Base-by-base conservation (phyloP, 768 basidiomycete genomes). In the Suillus sp. region DNA sequence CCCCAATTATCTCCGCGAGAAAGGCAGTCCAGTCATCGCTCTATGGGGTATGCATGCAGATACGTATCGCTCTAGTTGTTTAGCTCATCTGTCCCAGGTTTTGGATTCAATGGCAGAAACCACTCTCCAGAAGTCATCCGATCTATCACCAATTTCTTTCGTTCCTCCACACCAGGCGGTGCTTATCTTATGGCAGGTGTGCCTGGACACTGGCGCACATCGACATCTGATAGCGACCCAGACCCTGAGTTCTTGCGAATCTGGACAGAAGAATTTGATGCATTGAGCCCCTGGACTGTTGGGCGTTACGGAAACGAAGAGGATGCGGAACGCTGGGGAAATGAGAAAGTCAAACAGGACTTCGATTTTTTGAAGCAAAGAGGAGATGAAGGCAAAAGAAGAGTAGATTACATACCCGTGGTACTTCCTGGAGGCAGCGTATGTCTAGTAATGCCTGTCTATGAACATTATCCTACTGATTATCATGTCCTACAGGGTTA, bases 351-450 rank as follows among this genome's bases (percentile, higher is more conserved):
- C 73, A 86, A 83, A 59, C 82, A 77, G 0, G 93, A 95, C 72
- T 75, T 86, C 2, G 85, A 86, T 45, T 73, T 86, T 32, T 78
- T 95, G 50, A 83, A 75, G 68, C 75, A 75, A 61, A 78, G 83
- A 25, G 82, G 79, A 65, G 79, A 83, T 47, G 76, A 78, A 59
- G 71, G 71, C 8, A 75, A 76, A 32, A 80, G 80, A 68, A 87
- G 83, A 70, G 80, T 92, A 25, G 90, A 92, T 72, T 94, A 93
- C 71, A 83, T 93, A n/a, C 93, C 93, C 2, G 90, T 93, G 10
- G 84, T 93, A 5, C 82, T 90, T 62, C 92, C 92, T 48, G 92
- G 92, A 10, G 88, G 89, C 58, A 93, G 92, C 64, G 92, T 93
- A 64, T 68, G 91, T 83, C 8, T 6, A 57, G 18, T 13, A 20